Evolutionary conservation across 1,139 yeast species (phyloP).

Genomic region (Taphrina pruni): DNA sequence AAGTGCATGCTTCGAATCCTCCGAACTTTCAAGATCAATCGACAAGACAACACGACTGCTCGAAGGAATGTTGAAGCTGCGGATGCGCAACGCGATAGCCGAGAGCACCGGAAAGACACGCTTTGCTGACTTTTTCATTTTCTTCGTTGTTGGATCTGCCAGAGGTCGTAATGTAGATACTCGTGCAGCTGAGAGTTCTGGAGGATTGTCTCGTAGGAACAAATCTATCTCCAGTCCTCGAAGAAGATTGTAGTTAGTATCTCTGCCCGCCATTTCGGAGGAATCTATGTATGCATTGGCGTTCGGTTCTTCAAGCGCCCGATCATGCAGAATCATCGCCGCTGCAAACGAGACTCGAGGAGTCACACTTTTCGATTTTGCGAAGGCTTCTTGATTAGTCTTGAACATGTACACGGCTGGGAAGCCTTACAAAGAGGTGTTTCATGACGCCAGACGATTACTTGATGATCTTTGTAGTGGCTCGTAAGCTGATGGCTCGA

Average conservation of each 20-base stretch:
- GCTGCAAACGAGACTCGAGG: conserved; percentile 3
- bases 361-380: not conserved
- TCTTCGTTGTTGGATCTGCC: not conserved
- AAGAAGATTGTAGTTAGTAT: conserved; percentile 10
- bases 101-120: conserved; percentile 8
- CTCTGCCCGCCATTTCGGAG: not conserved
- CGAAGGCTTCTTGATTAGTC: conserved; percentile 6
- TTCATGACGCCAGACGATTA: conserved; percentile 10
- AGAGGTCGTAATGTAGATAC: conserved; percentile 17
- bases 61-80: conserved; percentile 16
- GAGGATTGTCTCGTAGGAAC: conserved; percentile 11
- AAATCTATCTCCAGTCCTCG: conserved; percentile 16
- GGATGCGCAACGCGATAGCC: conserved; percentile 17
- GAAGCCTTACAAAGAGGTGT: conserved; percentile 1
- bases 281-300: conserved; percentile 9
- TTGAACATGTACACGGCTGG: not conserved
- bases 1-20: not conserved
- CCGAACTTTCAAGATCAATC: conserved; percentile 4
- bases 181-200: conserved; percentile 19
- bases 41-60: conserved; percentile 5
- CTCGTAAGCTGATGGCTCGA: not conserved
- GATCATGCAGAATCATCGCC: conserved; percentile 6
- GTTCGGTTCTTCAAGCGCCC: not conserved
- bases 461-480: not conserved
- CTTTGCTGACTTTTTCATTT: conserved; percentile 14